A percentile compares a stretch with the other conserved stretches of the same genome.
phyloP scores from a whole-genome alignment of 441 rosid species.

The Populus hybrid region DNA sequence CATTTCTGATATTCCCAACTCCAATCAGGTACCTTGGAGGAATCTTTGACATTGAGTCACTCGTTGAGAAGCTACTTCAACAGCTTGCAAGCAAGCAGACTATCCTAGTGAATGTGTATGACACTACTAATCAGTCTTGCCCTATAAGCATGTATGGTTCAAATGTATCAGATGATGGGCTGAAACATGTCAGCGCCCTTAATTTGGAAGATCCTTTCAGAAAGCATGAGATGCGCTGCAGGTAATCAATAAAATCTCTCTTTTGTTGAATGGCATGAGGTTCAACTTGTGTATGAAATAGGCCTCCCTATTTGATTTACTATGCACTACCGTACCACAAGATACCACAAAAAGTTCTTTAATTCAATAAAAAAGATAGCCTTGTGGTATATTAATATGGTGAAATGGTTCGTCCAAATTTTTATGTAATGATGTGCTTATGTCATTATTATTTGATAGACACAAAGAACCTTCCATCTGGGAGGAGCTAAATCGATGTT shows the following conservation, averaged over 20 bases:
- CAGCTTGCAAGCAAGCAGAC: constrained; percentile 94
- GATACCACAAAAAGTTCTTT: background rate
- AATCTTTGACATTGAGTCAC: constrained; percentile 75
- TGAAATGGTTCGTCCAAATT: background rate
- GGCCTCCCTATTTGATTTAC: background rate
- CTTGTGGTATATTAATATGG: background rate
- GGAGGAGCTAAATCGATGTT: background rate
- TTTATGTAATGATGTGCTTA: background rate
- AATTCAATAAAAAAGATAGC: background rate
- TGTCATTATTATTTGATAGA: background rate
- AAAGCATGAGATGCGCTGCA: constrained; percentile 93
- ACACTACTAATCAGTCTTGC: constrained; percentile 55
- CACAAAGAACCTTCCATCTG: constrained; percentile 1
- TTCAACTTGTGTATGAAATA: constrained; percentile 13
- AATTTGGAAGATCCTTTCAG: constrained; percentile 90
- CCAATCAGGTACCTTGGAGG: constrained; percentile 83
- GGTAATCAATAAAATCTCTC: constrained; percentile 39
- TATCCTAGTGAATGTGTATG: constrained; percentile 85
- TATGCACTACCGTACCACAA: background rate
- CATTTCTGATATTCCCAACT: constrained; percentile 13
- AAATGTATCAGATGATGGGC: constrained; percentile 45
- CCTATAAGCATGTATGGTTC: constrained; percentile 94
- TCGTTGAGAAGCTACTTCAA: constrained; percentile 87
- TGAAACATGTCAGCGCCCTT: constrained; percentile 63
- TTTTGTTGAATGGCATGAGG: constrained; percentile 1